Conservation (phyloP, 2,329 filamentous ascomycete genomes). For the Penicillium verrucosum region DNA sequence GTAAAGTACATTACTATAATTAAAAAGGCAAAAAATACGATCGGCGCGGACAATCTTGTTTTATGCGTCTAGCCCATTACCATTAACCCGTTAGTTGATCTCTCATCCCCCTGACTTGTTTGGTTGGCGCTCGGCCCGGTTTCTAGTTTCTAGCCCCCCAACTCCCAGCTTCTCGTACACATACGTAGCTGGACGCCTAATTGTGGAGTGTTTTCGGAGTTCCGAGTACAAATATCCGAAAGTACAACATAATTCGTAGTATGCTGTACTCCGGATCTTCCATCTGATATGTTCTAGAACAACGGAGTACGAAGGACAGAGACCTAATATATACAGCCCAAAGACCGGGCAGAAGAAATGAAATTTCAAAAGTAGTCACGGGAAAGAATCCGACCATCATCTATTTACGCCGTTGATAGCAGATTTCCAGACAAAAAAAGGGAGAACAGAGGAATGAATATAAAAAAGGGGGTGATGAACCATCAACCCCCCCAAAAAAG, state of each 20-base stretch:
- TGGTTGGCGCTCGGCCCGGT: not conserved
- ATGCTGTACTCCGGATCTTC: not conserved
- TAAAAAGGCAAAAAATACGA: not conserved
- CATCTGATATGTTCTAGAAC: not conserved
- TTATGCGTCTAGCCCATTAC: slow-evolving; percentile 1
- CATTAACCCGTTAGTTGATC: not conserved
- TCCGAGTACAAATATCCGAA: not conserved
- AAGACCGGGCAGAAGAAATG: not conserved
- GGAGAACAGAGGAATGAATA: not conserved
- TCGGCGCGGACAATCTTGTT: slow-evolving; percentile 6
- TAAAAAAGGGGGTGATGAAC: slow-evolving; percentile 3
- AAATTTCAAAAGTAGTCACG: not conserved
- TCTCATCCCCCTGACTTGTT: not conserved
- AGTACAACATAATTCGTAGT: too few relatives aligned
- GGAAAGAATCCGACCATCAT: slow-evolving; percentile 3
- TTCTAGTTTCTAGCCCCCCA: not conserved
- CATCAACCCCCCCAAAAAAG: not conserved
- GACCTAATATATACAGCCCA: slow-evolving; percentile 6
- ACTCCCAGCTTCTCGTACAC: not conserved
- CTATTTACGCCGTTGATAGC: slow-evolving; percentile 8
- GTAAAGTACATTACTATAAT: too few relatives aligned
- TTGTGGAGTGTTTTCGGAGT: not conserved
- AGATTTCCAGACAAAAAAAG: not conserved
- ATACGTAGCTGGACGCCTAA: not conserved
- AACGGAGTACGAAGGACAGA: not conserved